Evolutionary conservation across 140 eudicot species (phyloP).

Genomic region (Cichorium intybus): DNA sequence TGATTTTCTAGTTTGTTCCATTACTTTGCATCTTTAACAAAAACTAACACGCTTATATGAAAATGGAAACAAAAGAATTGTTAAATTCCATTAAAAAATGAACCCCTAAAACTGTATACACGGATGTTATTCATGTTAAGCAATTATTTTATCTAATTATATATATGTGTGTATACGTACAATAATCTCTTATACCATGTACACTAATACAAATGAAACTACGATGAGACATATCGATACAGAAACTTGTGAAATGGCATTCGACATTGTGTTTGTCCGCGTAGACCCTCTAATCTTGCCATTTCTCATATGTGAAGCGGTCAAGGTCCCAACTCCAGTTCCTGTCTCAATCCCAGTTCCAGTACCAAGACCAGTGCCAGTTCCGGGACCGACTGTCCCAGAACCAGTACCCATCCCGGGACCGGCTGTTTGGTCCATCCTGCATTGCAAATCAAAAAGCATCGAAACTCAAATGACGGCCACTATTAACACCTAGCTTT

Average conservation of each 20-base stretch:
- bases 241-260: conserved; percentile 20
- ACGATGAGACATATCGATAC: conserved; percentile 21
- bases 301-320: conserved; percentile 25
- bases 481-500: not conserved
- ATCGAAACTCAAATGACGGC: not conserved
- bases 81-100: not conserved
- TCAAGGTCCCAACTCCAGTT: conserved; percentile 8
- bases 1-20: not conserved
- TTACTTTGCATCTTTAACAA: not conserved
- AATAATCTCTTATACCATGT: not conserved
- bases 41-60: not conserved
- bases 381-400: conserved; percentile 10
- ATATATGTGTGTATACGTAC: conserved; percentile 4
- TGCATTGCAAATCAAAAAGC: conserved; percentile 27
- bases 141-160: not conserved
- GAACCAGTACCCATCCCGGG: not conserved
- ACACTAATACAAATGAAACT: conserved; percentile 13
- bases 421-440: conserved; percentile 36
- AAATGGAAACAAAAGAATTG: not conserved
- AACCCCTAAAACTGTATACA: not conserved
- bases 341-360: not conserved
- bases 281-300: conserved; percentile 10
- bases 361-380: not conserved
- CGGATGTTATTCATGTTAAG: not conserved
- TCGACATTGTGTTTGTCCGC: conserved; percentile 27